A percentile compares a stretch with the other conserved stretches of the same genome.
Conservation (phyloP, 345 rosid genomes). For the Geranium rotundifolium region DNA sequence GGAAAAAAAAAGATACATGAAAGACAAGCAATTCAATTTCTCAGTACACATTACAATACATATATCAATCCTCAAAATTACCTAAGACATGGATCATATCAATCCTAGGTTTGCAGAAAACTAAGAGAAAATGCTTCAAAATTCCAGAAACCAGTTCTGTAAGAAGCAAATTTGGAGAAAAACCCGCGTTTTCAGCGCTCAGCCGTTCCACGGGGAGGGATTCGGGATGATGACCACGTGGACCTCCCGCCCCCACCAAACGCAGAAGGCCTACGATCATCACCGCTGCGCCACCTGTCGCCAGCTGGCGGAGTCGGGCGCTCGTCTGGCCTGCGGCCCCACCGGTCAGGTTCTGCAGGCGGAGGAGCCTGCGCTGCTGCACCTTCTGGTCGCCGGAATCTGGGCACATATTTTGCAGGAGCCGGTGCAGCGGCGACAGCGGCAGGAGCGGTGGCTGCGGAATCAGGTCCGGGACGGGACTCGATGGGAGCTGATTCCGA, state of each 20-base stretch:
- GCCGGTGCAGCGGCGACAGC: conserved; percentile 25
- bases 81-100: no score
- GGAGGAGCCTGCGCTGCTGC: conserved; percentile 18
- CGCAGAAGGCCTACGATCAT: conserved; percentile 19
- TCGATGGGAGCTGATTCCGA: conserved; percentile 29
- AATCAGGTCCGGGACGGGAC: conserved; percentile 11
- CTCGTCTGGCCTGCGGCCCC: conserved; percentile 36
- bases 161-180: no score
- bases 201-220: no score
- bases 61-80: no score
- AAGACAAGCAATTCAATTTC: no score
- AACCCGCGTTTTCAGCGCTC: no score
- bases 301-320: no score
- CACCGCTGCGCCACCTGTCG: conserved; percentile 31
- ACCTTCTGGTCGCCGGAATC: conserved; percentile 28
- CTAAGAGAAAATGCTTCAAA: no score
- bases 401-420: conserved; percentile 63
- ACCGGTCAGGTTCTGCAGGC: conserved; percentile 36
- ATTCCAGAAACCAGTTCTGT: no score
- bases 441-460: conserved; percentile 22
- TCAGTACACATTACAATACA: no score
- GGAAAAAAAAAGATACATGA: no score
- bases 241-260: conserved; percentile 34
- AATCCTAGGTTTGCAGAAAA: no score
- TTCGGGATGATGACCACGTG: conserved; percentile 34